phyloP scores from a whole-genome alignment of 2,329 filamentous ascomycete genomes.

The Amauroascus verrucosus region DNA sequence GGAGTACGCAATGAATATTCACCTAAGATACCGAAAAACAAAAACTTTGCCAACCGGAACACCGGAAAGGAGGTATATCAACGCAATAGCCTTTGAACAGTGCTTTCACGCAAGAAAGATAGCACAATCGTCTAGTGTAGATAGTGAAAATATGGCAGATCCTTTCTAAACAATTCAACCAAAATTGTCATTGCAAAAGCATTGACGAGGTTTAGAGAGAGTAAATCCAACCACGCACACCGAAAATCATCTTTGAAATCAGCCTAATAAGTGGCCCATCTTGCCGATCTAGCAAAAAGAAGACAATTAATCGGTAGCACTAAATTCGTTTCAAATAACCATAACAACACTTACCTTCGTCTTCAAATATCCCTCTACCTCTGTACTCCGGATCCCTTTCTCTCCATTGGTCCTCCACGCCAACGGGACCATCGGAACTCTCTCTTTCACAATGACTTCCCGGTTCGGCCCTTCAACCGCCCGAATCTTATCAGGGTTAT shows the following conservation, averaged over 20 bases:
- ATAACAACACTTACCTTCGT: constrained; percentile 61
- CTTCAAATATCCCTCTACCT: constrained; percentile 87
- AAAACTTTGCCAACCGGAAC: neutral
- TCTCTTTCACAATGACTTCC: constrained; percentile 76
- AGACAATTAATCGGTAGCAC: neutral
- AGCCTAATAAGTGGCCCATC: constrained; percentile 66
- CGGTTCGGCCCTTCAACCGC: constrained; percentile 86
- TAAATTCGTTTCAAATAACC: too few species aligned
- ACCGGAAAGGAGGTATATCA: neutral
- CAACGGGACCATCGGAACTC: constrained; percentile 89
- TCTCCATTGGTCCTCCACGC: constrained; percentile 74
- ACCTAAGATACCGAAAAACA: neutral
- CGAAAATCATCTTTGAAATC: too few species aligned
- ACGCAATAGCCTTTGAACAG: neutral
- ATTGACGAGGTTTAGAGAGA: neutral
- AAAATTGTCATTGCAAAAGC: neutral
- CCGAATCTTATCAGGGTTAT: constrained; percentile 93
- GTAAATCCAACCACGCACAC: too few species aligned
- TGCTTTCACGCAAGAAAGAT: neutral
- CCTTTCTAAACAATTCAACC: neutral
- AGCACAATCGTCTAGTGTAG: neutral
- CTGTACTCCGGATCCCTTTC: constrained; percentile 71
- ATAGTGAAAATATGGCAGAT: neutral
- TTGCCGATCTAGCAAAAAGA: constrained; percentile 57
- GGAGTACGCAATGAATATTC: neutral